A percentile compares a stretch with the other conserved stretches of the same genome.
These are phyloP conservation scores for Orbilia blumenaviensis DNA, from an alignment of 2,329 filamentous ascomycete species.

Conservation along the genomic window DNA sequence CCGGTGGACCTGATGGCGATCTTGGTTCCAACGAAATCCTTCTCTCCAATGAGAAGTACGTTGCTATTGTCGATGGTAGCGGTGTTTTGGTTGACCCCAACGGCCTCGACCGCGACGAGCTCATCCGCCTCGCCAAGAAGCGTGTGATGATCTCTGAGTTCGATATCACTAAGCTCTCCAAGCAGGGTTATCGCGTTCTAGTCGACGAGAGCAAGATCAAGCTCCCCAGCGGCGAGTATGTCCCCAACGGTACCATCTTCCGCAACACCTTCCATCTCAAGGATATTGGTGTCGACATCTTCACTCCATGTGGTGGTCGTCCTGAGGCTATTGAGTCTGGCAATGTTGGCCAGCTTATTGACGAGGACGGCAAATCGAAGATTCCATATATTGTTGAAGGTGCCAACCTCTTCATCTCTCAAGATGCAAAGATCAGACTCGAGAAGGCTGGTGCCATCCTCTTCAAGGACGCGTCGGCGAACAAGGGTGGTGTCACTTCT, in stretches of 20 bases:
- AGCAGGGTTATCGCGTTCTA: conserved; percentile 87
- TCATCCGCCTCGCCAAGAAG: conserved; percentile 82
- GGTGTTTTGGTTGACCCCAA: conserved; percentile 94
- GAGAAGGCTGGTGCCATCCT: conserved; percentile 94
- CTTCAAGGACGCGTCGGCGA: conserved; percentile 97
- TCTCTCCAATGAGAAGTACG: conserved; percentile 94
- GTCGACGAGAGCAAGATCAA: conserved; percentile 89
- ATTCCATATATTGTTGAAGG: conserved; percentile 98
- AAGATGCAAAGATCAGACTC: conserved; percentile 93
- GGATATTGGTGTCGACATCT: conserved; percentile 79
- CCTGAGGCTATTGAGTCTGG: conserved; percentile 96
- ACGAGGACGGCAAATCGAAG: conserved; percentile 79
- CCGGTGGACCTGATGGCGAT: conserved; percentile 94
- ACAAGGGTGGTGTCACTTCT: conserved; percentile 98
- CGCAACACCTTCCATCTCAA: conserved; percentile 97
- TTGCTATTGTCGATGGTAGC: conserved; percentile 91
- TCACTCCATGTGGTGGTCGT: conserved; percentile 94
- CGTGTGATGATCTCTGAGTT: conserved; percentile 91
- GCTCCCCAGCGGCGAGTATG: conserved; percentile 84
- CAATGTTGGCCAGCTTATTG: conserved; percentile 85
- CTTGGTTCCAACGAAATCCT: conserved; percentile 98
- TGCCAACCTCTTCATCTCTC: conserved; percentile 97
- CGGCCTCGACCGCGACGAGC: conserved; percentile 83
- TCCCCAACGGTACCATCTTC: conserved; percentile 93
- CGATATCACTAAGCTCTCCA: conserved; percentile 83